phyloP scores from a whole-genome alignment of 441 rosid genomes.

The Raphanus hybrid region DNA sequence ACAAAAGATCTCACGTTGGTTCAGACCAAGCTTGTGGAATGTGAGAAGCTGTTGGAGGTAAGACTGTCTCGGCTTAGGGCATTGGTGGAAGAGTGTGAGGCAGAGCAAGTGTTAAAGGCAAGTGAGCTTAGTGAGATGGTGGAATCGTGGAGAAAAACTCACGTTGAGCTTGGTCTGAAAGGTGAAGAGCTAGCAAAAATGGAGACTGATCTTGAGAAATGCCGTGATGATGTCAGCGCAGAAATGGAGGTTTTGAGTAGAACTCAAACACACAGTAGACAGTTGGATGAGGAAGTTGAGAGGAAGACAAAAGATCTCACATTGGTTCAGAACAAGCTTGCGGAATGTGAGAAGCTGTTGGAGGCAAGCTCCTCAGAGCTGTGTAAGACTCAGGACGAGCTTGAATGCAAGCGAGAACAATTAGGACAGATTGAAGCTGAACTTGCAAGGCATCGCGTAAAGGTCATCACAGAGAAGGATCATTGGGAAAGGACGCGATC shows the following conservation, averaged over 20 bases:
- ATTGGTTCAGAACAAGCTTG: background rate
- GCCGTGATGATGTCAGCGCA: background rate
- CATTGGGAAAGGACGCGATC: background rate
- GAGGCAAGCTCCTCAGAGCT: background rate
- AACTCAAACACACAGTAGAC: background rate
- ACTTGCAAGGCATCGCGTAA: conserved; percentile 15
- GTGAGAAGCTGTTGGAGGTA: conserved; percentile 29
- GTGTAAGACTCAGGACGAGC: conserved; percentile 27
- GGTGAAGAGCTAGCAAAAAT: conserved; percentile 22
- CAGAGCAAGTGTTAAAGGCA: conserved; percentile 33
- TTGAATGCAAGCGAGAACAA: conserved; percentile 32
- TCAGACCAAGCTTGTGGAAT: background rate
- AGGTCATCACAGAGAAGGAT: conserved; percentile 7
- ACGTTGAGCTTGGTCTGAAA: conserved; percentile 38
- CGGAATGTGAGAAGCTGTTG: conserved; percentile 22
- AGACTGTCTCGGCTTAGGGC: conserved; percentile 18
- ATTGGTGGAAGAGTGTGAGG: conserved; percentile 34
- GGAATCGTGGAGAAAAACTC: conserved; percentile 23
- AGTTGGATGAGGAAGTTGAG: conserved; percentile 22
- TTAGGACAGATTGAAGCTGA: conserved; percentile 5
- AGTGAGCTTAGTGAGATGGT: conserved; percentile 33
- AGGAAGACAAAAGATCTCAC: conserved; percentile 1
- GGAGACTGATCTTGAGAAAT: conserved; percentile 15
- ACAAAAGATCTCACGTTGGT: background rate
- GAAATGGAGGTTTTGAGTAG: conserved; percentile 10